phyloP scores from a whole-genome alignment of 2,329 filamentous ascomycete species.

The Teratosphaeriaceae sp. region DNA sequence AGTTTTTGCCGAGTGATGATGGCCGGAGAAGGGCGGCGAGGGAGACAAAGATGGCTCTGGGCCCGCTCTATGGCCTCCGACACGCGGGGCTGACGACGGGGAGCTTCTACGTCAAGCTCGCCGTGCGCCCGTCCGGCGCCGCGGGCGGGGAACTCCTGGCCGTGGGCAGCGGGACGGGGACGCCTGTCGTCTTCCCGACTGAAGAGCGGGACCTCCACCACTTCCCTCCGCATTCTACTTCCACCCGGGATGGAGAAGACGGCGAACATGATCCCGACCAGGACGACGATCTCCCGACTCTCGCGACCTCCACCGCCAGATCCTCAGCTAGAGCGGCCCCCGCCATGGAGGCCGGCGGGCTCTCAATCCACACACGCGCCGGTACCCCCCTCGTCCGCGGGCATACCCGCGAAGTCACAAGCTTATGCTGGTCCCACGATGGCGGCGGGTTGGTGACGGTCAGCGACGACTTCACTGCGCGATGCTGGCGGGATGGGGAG shows the following conservation, averaged over 20 bases:
- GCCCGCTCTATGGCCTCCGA: constrained; percentile 84
- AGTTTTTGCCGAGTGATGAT: constrained; percentile 44
- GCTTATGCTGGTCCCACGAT: constrained; percentile 62
- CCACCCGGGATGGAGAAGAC: constrained; percentile 9
- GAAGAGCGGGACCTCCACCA: constrained; percentile 62
- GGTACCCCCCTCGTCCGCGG: constrained; percentile 77
- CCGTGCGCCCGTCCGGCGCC: constrained; percentile 51
- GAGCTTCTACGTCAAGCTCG: constrained; percentile 52
- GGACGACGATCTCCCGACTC: constrained; percentile 17
- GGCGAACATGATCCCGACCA: constrained; percentile 12
- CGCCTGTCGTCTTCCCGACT: constrained; percentile 79
- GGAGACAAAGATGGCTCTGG: constrained; percentile 60
- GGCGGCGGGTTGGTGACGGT: constrained; percentile 57
- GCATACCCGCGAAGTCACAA: constrained; percentile 74
- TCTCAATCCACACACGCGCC: constrained; percentile 63
- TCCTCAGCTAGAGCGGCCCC: constrained; percentile 4
- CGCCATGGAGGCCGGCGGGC: too few relatives aligned
- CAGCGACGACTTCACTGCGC: constrained; percentile 53
- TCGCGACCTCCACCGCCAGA: constrained; percentile 4
- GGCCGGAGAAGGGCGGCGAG: constrained; percentile 22
- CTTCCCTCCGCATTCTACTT: constrained; percentile 13
- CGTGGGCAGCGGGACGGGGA: constrained; percentile 76
- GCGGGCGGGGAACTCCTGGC: constrained; percentile 71
- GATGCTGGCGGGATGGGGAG: constrained; percentile 60
- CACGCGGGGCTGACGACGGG: constrained; percentile 68